Base-by-base conservation (phyloP, 164 flowering plant species). In the Stephania cephalantha region DNA sequence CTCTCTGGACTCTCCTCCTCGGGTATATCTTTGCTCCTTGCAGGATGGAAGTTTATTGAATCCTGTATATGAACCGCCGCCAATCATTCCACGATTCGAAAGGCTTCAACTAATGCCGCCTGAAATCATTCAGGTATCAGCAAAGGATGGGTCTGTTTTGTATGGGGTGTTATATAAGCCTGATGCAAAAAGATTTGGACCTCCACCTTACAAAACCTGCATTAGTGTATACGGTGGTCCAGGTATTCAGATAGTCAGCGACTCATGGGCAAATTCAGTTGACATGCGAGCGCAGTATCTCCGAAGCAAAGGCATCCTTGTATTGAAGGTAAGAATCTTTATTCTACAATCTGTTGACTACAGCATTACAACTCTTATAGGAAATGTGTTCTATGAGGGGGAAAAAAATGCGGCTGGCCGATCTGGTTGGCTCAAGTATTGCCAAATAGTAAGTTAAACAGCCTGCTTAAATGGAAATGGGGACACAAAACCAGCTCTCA, bases 231-330 rank as follows among this genome's bases (percentile, higher is more conserved):
- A 95, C 76, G 98, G 99, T 74, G 97, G 98, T 73, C 99, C 98
- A 7, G 29, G 90, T 70, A 89, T 89, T 12, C 99, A 95, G 81
- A 81, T 85, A 80, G 99, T 91, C 3, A 78, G 80, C 64, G 88
- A 95, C 82, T 93, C 98, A 4, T 95, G 98, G 99, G 73, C 84
- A 15, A 93, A 84, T 82, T 86, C 89, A 12, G 98, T 95, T 70
- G 98, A 93, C 84, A 93, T 95, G 98, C 89, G 96, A 83, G 96
- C 96, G 30, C 99, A 95, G 80, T 90, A 89, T 81, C 85, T 93
- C 9, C 78, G 94, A 70, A 95, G 87, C 83, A 93, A 86, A 79
- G 98, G 98, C 74, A 82, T 95, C 79, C 83, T 93, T 76, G 97
- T 92, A 1, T 93, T 93, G 91, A 93, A 93, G 99, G 99, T 95